Conservation (phyloP, 768 basidiomycete genomes). For the Pisolithus albus region DNA sequence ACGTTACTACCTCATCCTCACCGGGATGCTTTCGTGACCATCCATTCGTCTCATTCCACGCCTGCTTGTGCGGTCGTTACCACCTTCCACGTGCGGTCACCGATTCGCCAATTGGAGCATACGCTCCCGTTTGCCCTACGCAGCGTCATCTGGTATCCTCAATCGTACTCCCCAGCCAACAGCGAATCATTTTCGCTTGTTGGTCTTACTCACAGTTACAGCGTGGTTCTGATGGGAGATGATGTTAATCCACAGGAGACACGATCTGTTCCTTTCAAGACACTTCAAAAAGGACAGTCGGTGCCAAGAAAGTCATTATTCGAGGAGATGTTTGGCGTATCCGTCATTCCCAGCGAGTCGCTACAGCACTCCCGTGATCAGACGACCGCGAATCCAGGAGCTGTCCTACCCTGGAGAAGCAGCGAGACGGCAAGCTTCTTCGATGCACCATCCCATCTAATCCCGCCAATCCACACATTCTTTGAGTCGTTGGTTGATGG, state of each 20-base stretch:
- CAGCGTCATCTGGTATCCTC: constrained; percentile 36
- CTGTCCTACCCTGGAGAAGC: constrained; percentile 30
- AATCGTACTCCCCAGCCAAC: constrained; percentile 26
- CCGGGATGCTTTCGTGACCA: constrained; percentile 53
- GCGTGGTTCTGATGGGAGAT: constrained; percentile 65
- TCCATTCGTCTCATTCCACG: constrained; percentile 34
- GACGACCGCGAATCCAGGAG: constrained; percentile 5
- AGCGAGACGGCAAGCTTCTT: constrained; percentile 46
- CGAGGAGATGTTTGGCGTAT: constrained; percentile 85
- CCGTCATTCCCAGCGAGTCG: constrained; percentile 46
- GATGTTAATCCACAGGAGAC: constrained; percentile 35
- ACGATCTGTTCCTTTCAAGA: constrained; percentile 37
- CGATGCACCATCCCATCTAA: constrained; percentile 65
- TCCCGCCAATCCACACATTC: constrained; percentile 65
- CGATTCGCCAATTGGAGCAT: constrained; percentile 36
- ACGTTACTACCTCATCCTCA: constrained; percentile 49
- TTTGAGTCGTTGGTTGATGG: constrained; percentile 58
- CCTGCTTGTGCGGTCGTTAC: constrained; percentile 34
- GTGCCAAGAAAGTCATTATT: constrained; percentile 57
- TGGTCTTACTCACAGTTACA: constrained; percentile 63
- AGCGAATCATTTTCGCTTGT: constrained; percentile 48
- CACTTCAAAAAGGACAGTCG: constrained; percentile 25
- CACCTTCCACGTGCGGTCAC: constrained; percentile 43
- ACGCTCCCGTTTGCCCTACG: constrained; percentile 60
- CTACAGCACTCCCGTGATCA: constrained; percentile 12